Evolutionary conservation across 495 filamentous ascomycete species (phyloP).

Genomic region (Xylona heveae): DNA sequence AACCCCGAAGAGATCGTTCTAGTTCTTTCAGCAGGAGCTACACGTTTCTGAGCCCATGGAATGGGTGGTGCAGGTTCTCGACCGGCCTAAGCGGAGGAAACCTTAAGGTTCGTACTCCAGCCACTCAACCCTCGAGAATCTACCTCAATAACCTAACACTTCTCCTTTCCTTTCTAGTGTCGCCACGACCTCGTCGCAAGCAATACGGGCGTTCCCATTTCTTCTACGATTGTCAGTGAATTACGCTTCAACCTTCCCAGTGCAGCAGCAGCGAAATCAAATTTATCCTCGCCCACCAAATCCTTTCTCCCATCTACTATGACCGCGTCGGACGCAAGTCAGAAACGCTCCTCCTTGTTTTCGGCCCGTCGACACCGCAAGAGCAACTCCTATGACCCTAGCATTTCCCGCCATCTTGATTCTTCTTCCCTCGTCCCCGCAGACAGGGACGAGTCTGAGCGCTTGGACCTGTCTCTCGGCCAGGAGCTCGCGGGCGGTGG

Average conservation of each 20-base stretch:
- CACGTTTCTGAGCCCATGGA: conserved; percentile 66
- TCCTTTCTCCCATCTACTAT: too few species aligned
- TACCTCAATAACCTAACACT: too few species aligned
- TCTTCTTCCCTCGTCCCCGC: conserved; percentile 5
- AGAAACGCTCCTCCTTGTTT: not conserved
- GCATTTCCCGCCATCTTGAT: conserved; percentile 9
- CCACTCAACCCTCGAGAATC: too few species aligned
- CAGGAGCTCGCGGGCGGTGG: conserved; percentile 64
- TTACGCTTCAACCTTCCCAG: conserved; percentile 71
- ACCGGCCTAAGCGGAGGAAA: conserved; percentile 51
- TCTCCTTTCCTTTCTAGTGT: conserved; percentile 22
- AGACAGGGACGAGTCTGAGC: conserved; percentile 11
- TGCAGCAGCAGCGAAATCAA: too few species aligned
- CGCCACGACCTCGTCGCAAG: conserved; percentile 37
- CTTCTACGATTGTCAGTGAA: conserved; percentile 50
- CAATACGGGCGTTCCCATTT: conserved; percentile 8
- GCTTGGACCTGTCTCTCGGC: conserved; percentile 51
- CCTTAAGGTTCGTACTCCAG: conserved; percentile 26
- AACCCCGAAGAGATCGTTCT: too few species aligned
- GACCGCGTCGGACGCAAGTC: not conserved
- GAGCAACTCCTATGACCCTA: too few species aligned
- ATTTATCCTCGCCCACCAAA: not conserved
- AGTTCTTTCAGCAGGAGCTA: too few species aligned
- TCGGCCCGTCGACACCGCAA: not conserved
- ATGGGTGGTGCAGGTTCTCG: conserved; percentile 62